These are phyloP conservation scores for Candida ascalaphidarum DNA, from an alignment of 805 yeast genomes.

Conservation along the genomic window DNA sequence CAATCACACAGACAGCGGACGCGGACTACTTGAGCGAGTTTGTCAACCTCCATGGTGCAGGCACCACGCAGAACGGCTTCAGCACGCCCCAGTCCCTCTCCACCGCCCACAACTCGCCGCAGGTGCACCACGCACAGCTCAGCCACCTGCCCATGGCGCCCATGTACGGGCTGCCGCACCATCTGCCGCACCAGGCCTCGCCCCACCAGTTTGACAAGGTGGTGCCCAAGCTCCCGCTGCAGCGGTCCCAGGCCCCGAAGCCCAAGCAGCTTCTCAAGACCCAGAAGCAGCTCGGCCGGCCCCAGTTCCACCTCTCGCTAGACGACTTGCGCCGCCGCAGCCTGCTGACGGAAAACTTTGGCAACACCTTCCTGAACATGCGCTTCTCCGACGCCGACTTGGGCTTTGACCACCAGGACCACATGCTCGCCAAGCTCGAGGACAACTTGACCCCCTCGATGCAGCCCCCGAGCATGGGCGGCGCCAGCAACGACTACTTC, in stretches of 20 bases:
- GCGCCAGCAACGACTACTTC: slow-evolving; percentile 9
- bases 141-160: slow-evolving; percentile 1
- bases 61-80: too few relatives aligned
- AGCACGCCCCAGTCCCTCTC: too few relatives aligned
- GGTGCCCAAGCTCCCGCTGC: not conserved
- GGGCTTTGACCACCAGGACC: slow-evolving; percentile 3
- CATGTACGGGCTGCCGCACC: not conserved
- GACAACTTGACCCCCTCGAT: slow-evolving; percentile 20
- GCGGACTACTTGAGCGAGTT: too few relatives aligned
- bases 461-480: slow-evolving; percentile 25
- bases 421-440: slow-evolving; percentile 3
- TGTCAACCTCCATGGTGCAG: too few relatives aligned
- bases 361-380: slow-evolving; percentile 5
- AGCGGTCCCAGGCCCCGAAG: not conserved
- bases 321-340: slow-evolving; percentile 10
- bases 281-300: slow-evolving; percentile 8
- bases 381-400: slow-evolving; percentile 9
- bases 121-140: slow-evolving; percentile 1
- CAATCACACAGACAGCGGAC: too few relatives aligned
- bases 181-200: not conserved
- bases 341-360: slow-evolving; percentile 5
- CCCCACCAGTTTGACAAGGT: not conserved
- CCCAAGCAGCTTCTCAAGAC: not conserved
- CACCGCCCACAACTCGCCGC: slow-evolving; percentile 1
- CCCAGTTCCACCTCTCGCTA: slow-evolving; percentile 18